phyloP scores from a whole-genome alignment of 345 rosid species.

The Melaleuca quinquenervia region DNA sequence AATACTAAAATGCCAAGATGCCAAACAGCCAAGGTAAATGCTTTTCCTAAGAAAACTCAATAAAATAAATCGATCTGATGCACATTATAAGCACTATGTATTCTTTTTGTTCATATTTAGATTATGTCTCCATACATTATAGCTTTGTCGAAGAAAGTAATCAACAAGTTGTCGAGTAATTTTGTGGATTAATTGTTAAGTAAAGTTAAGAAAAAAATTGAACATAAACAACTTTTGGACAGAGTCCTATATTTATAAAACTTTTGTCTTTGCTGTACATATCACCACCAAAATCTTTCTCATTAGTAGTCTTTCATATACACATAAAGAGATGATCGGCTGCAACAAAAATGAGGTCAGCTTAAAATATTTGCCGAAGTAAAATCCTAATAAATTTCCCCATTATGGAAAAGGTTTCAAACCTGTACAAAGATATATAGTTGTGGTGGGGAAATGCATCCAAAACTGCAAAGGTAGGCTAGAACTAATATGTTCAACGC shows the following conservation, averaged over 20 bases:
- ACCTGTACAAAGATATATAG: not conserved
- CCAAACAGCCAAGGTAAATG: not conserved
- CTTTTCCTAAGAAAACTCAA: not conserved
- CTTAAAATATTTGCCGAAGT: not conserved
- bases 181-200: not conserved
- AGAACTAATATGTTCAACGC: rapidly evolving
- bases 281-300: not conserved
- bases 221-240: not conserved
- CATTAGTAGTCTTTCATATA: not conserved
- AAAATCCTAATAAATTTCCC: not conserved
- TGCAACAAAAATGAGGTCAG: not conserved
- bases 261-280: not conserved
- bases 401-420: not conserved
- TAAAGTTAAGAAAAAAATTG: no score
- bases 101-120: not conserved
- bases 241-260: no score
- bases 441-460: not conserved
- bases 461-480: not conserved
- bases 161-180: not conserved
- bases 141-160: not conserved
- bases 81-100: not conserved
- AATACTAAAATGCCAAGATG: not conserved
- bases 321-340: not conserved
- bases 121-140: not conserved
- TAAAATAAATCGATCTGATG: not conserved